Percentiles rank a stretch among this genome's conserved stretches.
Conservation (phyloP, 345 rosid genomes). For the Orychophragmus violaceus region DNA sequence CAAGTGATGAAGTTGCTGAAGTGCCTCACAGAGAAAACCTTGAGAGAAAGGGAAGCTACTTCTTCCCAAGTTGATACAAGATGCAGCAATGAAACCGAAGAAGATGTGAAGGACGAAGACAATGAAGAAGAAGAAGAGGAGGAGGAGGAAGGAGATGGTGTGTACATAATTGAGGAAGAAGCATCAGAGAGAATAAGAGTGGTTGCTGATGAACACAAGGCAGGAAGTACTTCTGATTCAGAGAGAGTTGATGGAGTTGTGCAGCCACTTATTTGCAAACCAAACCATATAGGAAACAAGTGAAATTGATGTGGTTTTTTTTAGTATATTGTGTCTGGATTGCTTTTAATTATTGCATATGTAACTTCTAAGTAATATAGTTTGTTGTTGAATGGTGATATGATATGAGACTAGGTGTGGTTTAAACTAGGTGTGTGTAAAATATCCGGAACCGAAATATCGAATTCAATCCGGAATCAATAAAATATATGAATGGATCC, state of each 20-base stretch:
- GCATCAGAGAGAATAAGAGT: not conserved
- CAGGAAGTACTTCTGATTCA: slow-evolving; percentile 7
- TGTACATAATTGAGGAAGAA: slow-evolving; percentile 15
- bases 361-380: slow-evolving; percentile 19
- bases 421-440: too few species aligned
- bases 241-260: not conserved
- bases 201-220: slow-evolving; percentile 13
- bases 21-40: slow-evolving; percentile 52
- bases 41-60: slow-evolving; percentile 45
- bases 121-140: not conserved
- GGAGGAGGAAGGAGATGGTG: slow-evolving; percentile 1
- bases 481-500: too few species aligned
- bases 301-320: not conserved
- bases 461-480: too few species aligned
- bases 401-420: not conserved
- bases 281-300: slow-evolving; percentile 5
- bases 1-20: slow-evolving; percentile 96
- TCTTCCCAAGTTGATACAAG: not conserved
- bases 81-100: slow-evolving; percentile 1
- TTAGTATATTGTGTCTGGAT: not conserved
- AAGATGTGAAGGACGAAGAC: not conserved
- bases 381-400: slow-evolving; percentile 15
- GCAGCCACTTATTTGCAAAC: not conserved
- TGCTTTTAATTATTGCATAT: slow-evolving; percentile 5
- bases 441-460: too few species aligned